Conservation (phyloP, 2,329 filamentous ascomycete genomes). For the Calonectria multiphialidica region DNA sequence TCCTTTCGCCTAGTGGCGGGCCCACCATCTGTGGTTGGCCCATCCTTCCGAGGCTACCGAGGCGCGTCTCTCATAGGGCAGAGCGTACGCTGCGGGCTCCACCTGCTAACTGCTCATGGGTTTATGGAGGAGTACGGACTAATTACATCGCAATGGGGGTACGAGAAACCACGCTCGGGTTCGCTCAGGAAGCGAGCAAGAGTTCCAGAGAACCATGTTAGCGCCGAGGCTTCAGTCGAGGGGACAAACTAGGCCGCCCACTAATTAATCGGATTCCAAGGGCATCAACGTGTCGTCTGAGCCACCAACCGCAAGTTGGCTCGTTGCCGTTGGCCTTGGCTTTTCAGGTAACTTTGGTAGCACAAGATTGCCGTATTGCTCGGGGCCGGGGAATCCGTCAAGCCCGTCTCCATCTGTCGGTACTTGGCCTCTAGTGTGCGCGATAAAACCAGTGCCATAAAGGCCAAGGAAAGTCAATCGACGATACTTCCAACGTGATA, state of each 20-base stretch:
- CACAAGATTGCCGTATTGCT: background rate
- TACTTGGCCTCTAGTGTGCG: conserved; percentile 5
- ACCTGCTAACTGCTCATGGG: background rate
- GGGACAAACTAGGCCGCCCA: background rate
- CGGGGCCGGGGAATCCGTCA: conserved; percentile 5
- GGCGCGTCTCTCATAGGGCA: conserved; percentile 19
- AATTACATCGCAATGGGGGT: background rate
- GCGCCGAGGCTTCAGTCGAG: background rate
- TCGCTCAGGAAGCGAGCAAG: background rate
- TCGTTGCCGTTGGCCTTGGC: conserved; percentile 1
- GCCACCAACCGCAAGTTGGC: background rate
- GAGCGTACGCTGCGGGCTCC: background rate
- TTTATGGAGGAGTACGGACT: background rate
- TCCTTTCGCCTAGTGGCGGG: conserved; percentile 18
- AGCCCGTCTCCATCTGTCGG: conserved; percentile 6
- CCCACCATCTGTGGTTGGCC: conserved; percentile 15
- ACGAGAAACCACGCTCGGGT: conserved; percentile 1
- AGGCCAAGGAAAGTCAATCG: background rate
- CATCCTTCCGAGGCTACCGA: conserved; percentile 24
- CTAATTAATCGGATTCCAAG: background rate
- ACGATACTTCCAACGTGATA: conserved; percentile 2
- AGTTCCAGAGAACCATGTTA: conserved; percentile 3
- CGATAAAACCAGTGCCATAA: background rate
- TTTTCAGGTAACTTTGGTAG: conserved; percentile 6
- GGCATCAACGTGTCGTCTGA: background rate